Evolutionary conservation across 306 rosid genomes (phyloP).

Genomic region (Spatholobus suberectus): DNA sequence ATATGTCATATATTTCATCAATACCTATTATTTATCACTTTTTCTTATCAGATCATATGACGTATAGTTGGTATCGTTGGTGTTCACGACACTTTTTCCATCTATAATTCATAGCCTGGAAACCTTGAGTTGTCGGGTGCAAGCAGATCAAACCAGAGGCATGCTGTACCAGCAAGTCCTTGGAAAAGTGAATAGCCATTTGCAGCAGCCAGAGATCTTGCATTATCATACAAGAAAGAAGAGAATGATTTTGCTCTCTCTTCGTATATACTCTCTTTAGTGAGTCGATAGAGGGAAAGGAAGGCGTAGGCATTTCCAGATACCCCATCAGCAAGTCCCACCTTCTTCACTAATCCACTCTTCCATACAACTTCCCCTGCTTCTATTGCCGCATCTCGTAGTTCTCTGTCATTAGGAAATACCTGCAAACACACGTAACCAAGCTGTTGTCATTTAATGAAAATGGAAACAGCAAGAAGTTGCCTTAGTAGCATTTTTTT

Average conservation of each 20-base stretch:
- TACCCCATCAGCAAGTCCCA: constrained; percentile 87
- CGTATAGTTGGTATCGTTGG: no score
- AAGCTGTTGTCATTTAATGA: not conserved
- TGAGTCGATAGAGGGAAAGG: constrained; percentile 72
- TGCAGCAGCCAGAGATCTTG: constrained; percentile 38
- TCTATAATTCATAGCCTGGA: constrained; percentile 83
- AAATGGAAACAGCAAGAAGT: not conserved
- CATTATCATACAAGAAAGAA: constrained; percentile 66
- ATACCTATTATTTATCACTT: no score
- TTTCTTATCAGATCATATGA: no score
- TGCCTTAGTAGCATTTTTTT: not conserved
- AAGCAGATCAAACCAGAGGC: constrained; percentile 87
- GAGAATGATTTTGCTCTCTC: constrained; percentile 85
- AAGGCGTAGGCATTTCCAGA: constrained; percentile 87
- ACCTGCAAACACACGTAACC: constrained; percentile 52
- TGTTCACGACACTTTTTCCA: no score
- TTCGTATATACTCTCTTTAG: constrained; percentile 70
- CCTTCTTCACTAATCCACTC: constrained; percentile 78
- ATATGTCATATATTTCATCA: no score
- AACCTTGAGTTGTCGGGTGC: constrained; percentile 69
- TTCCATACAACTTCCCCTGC: constrained; percentile 98
- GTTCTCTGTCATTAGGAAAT: constrained; percentile 69
- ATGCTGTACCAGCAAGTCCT: constrained; percentile 84
- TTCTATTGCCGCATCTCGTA: constrained; percentile 93
- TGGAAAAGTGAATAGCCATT: constrained; percentile 75